Base-by-base conservation (phyloP, 352 stramenopile genomes). In the Globisporangium takayamanum region DNA sequence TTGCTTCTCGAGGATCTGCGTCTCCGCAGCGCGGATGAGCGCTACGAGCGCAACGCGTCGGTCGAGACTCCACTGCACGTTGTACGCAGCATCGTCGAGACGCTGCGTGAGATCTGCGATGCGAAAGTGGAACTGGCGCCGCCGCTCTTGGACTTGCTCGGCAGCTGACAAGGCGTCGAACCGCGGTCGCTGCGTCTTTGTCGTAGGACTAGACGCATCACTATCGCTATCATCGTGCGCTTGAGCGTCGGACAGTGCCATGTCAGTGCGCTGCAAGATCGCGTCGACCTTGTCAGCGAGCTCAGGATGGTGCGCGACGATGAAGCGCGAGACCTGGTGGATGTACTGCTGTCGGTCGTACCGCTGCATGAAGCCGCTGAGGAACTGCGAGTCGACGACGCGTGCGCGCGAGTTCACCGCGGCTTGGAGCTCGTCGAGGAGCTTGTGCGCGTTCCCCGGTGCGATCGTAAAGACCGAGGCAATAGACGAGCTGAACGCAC, bases 331-430 rank as follows among this genome's bases (percentile, higher is more conserved):
- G 0, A 93, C 70, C 28, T 88, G 62, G 1, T 72, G 53, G 45
- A 93, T 88, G 50, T 90, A 93, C 51, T 89, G 69, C 0, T 77
- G 63, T 0, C 78, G 63, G 16, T 91, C 81, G 50, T 92, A 93
- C 0, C 84, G 77, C 60, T 93, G 84, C 71, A 88, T 84, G 52
- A 93, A 93, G 0, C 81, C 81, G 51, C 80, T 93, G 57, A 91
- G 66, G 63, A 93, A 90, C 25, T 74, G 67, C 1, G 84, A 93
- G 53, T 93, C 84, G 15, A 93, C 72, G 16, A 83, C 75, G 8
- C 70, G 76, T 0, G 76, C 70, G n/a, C 68, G 67, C 12, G 80
- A 80, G 59, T 90, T 89, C 10, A 93, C 79, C n/a, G 81, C 84
- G 47, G 80, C 78, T 50, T 93, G 79, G 0, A 93, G 57, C 26